Evolutionary conservation across 208 protist species (phyloP).

Genomic region (Endotrypanum monterogeii): DNA sequence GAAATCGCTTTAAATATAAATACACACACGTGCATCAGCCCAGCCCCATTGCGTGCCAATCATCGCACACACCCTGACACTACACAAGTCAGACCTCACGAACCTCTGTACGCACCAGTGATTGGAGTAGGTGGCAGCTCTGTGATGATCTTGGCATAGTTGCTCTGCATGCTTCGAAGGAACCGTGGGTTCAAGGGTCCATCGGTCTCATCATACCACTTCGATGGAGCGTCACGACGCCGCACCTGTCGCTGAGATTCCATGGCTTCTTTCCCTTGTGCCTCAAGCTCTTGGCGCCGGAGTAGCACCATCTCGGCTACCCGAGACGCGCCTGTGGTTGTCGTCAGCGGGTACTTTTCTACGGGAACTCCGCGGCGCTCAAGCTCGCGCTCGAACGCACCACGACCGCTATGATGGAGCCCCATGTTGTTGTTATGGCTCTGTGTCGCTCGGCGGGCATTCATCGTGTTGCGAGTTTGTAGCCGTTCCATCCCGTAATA

Average conservation of each 20-base stretch:
- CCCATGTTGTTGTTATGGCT: conserved; percentile 89
- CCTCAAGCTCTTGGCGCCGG: conserved; percentile 74
- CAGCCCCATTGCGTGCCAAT: background rate
- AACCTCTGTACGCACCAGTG: background rate
- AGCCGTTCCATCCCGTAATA: conserved; percentile 86
- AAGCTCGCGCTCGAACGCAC: conserved; percentile 87
- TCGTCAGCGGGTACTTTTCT: conserved; percentile 89
- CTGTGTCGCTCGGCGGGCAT: conserved; percentile 64
- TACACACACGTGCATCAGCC: background rate
- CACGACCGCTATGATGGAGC: conserved; percentile 82
- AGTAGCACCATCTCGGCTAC: conserved; percentile 88
- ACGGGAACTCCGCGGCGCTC: conserved; percentile 74
- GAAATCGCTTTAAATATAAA: background rate
- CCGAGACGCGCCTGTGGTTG: conserved; percentile 74
- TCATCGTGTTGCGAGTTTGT: conserved; percentile 69
- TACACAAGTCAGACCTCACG: background rate
- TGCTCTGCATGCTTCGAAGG: conserved; percentile 65
- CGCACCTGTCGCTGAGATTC: conserved; percentile 35
- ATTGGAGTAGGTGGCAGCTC: conserved; percentile 37
- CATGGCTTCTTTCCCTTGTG: conserved; percentile 54
- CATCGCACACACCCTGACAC: background rate
- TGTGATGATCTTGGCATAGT: conserved; percentile 73
- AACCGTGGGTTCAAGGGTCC: conserved; percentile 89
- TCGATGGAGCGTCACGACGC: conserved; percentile 48
- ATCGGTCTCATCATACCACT: conserved; percentile 82